These are phyloP conservation scores for Zygoascus bituminiphila DNA, from an alignment of 805 yeast genomes.

Conservation along the genomic window DNA sequence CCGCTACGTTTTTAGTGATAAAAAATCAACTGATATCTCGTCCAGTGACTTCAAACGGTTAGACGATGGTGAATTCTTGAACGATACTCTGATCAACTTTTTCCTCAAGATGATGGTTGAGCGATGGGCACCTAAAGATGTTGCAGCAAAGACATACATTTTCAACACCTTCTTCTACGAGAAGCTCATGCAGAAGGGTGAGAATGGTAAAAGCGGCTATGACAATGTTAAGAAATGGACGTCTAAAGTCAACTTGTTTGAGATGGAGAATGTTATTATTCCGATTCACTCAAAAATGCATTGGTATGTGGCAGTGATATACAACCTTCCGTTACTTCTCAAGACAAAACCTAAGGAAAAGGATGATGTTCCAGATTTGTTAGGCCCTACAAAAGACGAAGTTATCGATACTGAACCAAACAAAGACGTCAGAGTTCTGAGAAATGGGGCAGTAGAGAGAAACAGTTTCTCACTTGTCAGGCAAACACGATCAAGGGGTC, in stretches of 20 bases:
- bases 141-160: conserved; percentile 40
- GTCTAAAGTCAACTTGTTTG: conserved; percentile 52
- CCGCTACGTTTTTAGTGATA: conserved; percentile 38
- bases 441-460: neutral
- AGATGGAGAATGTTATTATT: conserved; percentile 52
- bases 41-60: conserved; percentile 72
- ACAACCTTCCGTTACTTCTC: conserved; percentile 33
- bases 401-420: conserved; percentile 5
- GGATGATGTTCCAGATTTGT: neutral
- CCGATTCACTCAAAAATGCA: conserved; percentile 79
- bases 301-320: conserved; percentile 79
- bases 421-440: neutral
- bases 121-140: conserved; percentile 28
- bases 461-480: neutral
- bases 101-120: conserved; percentile 40
- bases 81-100: conserved; percentile 82
- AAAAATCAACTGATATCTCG: conserved; percentile 47
- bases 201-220: conserved; percentile 36
- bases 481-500: neutral
- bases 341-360: neutral
- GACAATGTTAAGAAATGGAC: conserved; percentile 73
- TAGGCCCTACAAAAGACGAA: conserved; percentile 8
- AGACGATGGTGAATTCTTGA: conserved; percentile 76
- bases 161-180: conserved; percentile 82
- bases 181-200: conserved; percentile 34